Evolutionary conservation across 805 yeast species (phyloP).

Genomic region (Wickerhamiella siamensis): DNA sequence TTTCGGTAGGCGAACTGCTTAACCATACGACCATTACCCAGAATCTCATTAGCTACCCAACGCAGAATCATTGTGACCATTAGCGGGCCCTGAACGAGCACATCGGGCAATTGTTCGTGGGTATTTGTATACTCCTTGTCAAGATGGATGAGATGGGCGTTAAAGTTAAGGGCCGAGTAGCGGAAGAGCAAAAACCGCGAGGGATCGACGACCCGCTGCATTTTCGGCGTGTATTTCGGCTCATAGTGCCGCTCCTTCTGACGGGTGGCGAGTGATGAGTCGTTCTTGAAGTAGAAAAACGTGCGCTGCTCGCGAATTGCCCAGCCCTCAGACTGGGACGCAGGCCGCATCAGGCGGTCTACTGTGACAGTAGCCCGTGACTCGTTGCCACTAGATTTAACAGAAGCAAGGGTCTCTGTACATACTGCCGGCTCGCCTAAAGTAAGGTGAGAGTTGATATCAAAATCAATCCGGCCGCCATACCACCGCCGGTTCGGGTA

Average conservation of each 20-base stretch:
- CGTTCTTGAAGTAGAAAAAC: constrained; percentile 41
- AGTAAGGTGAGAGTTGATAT: constrained; percentile 21
- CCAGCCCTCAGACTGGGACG: constrained; percentile 15
- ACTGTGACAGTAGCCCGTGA: constrained; percentile 39
- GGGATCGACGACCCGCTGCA: constrained; percentile 25
- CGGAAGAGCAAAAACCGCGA: constrained; percentile 36
- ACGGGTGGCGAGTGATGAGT: constrained; percentile 15
- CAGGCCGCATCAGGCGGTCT: constrained; percentile 32
- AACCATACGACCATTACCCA: constrained; percentile 15
- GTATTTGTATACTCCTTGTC: constrained; percentile 38
- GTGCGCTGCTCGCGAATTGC: constrained; percentile 40
- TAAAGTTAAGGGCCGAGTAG: constrained; percentile 64
- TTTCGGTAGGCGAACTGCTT: constrained; percentile 35
- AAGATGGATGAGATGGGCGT: constrained; percentile 75
- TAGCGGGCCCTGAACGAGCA: constrained; percentile 74
- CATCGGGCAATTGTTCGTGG: constrained; percentile 44
- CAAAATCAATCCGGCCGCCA: constrained; percentile 44
- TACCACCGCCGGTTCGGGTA: constrained; percentile 62
- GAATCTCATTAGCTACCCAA: constrained; percentile 28
- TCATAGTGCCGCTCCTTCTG: constrained; percentile 13
- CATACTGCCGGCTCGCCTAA: constrained; percentile 34
- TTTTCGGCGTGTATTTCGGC: constrained; percentile 12
- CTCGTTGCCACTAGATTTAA: constrained; percentile 9
- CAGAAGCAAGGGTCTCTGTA: constrained; percentile 34
- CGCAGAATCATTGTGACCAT: constrained; percentile 45